Evolutionary conservation across 2,329 filamentous ascomycete genomes (phyloP).

Genomic region (Fusarium anguioides): DNA sequence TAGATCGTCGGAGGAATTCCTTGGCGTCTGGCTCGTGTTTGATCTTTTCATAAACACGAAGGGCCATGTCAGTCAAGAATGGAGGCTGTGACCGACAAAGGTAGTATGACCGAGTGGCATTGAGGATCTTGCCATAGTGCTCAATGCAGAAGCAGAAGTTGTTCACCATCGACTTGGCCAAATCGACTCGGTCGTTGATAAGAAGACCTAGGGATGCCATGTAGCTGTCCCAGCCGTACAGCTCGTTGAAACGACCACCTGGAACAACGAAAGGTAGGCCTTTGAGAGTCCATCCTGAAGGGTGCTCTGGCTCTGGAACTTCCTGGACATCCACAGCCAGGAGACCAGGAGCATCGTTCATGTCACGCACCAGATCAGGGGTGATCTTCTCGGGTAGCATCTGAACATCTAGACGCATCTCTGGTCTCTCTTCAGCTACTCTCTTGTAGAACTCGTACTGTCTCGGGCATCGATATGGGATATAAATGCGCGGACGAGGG

Average conservation of each 20-base stretch:
- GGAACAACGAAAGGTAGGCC: conserved; percentile 97
- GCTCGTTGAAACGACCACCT: conserved; percentile 95
- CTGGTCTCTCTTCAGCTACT: conserved; percentile 80
- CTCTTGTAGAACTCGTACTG: conserved; percentile 90
- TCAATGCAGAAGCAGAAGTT: conserved; percentile 99
- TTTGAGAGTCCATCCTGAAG: conserved; percentile 75
- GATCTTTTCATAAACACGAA: conserved; percentile 93
- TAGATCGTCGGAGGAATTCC: conserved; percentile 83
- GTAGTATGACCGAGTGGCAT: conserved; percentile 97
- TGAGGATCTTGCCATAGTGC: conserved; percentile 98
- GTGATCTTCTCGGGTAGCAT: conserved; percentile 82
- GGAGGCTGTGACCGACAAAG: conserved; percentile 93
- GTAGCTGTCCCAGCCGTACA: conserved; percentile 99
- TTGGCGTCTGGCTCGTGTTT: conserved; percentile 82
- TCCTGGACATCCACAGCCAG: conserved; percentile 91
- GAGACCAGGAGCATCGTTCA: conserved; percentile 89
- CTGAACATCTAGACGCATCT: conserved; percentile 88
- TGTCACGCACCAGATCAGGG: conserved; percentile 80
- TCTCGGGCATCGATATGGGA: conserved; percentile 84
- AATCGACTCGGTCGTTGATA: conserved; percentile 83
- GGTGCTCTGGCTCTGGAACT: conserved; percentile 65
- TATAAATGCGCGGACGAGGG: conserved; percentile 89
- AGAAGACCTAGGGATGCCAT: conserved; percentile 95
- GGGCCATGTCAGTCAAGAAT: conserved; percentile 96
- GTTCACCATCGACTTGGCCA: conserved; percentile 93